These are phyloP conservation scores for Taphrina flavorubra DNA, from an alignment of 1,139 yeast species.

Conservation along the genomic window DNA sequence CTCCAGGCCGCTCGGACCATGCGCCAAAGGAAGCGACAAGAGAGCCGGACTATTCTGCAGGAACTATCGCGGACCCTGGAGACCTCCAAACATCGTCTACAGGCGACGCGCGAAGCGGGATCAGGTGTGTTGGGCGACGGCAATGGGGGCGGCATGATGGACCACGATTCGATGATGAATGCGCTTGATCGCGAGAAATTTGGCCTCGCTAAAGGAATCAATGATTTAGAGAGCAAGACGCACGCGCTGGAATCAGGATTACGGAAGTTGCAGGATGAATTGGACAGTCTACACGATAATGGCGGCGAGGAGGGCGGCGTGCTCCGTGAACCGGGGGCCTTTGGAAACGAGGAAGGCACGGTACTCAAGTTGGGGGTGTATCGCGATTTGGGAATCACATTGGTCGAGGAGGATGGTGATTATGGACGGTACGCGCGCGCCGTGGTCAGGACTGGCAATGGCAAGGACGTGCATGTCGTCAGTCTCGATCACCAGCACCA, in stretches of 20 bases:
- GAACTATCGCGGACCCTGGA: conserved; percentile 40
- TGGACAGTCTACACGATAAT: conserved; percentile 52
- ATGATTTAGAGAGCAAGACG: conserved; percentile 62
- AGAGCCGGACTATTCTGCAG: conserved; percentile 43
- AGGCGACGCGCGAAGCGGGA: neutral
- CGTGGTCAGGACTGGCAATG: conserved; percentile 58
- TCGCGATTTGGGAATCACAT: conserved; percentile 53
- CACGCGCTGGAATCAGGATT: conserved; percentile 58
- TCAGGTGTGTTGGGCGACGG: conserved; percentile 42
- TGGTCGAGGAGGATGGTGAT: conserved; percentile 52
- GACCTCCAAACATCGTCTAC: neutral
- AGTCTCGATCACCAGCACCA: conserved; percentile 54
- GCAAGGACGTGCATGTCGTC: conserved; percentile 60
- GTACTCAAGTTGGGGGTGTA: conserved; percentile 51
- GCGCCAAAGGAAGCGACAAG: conserved; percentile 44
- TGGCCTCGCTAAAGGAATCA: conserved; percentile 62
- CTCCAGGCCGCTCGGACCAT: conserved; percentile 42
- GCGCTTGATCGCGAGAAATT: conserved; percentile 60
- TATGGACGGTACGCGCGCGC: conserved; percentile 53
- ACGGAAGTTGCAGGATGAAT: conserved; percentile 55
- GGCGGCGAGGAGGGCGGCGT: conserved; percentile 42
- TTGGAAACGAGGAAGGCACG: conserved; percentile 41
- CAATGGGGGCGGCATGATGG: conserved; percentile 49
- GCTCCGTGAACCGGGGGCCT: conserved; percentile 47
- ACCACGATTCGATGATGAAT: conserved; percentile 49